Evolutionary conservation across 441 rosid species (phyloP).

Genomic region (Rhodomyrtus psidioides): DNA sequence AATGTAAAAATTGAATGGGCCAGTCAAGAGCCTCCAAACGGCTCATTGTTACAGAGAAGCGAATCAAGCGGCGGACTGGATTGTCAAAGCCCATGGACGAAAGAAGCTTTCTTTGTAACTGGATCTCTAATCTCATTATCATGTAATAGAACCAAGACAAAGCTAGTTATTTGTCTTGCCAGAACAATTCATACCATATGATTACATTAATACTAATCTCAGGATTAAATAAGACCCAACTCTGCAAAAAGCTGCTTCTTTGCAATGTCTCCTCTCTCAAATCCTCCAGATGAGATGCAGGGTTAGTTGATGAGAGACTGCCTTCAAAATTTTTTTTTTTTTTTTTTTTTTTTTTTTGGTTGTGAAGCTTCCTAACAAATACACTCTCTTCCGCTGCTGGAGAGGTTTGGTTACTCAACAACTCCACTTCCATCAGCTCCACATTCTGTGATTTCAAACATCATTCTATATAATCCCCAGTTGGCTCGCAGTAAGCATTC

Average conservation of each 20-base stretch:
- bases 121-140: no score
- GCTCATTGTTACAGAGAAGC: no score
- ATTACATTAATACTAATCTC: background rate
- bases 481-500: background rate
- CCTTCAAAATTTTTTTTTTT: no score
- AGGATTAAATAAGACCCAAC: background rate
- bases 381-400: background rate
- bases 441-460: background rate
- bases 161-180: background rate
- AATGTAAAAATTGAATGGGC: no score
- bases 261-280: background rate
- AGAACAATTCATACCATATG: background rate
- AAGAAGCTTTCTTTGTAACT: no score
- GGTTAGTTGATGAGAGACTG: background rate
- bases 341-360: no score
- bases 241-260: background rate
- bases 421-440: background rate
- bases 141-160: background rate
- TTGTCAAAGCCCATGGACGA: no score
- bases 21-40: no score
- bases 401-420: background rate
- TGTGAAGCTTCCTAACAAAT: background rate
- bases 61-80: no score
- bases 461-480: background rate
- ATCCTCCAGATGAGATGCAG: background rate